Evolutionary conservation across 225 moss, liverwort and hornwort species (phyloP), one percentile per base, ranked within the genome.

Genomic region (Bryoerythrophyllum caledonicum): DNA sequence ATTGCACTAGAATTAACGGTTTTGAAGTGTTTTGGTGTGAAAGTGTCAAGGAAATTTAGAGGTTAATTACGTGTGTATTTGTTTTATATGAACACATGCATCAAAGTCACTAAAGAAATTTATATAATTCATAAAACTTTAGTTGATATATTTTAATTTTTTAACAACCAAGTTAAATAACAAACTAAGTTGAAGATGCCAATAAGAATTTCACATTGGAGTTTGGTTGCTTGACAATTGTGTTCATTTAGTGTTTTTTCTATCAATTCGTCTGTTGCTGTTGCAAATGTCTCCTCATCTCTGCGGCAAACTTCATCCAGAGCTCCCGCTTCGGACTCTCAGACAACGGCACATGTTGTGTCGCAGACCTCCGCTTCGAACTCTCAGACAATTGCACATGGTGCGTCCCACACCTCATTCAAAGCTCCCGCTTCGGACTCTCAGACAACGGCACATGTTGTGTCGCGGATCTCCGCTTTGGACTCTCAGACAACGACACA

Each of bases 301-400:
- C 81, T 44, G 81, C 44, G 63, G 10, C 80, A 2, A 80, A 81
- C 59, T 81, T 65, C 69, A 86, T 86, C 63, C 78, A 72, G 20
- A 86, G 80, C 64, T 86, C 86, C 60, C 83, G 81, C 78, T 73
- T 78, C 5, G 86, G 86, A 61, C 86, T 86, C 76, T 86, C 86
- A 4, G 81, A 83, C 37, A 86, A 19, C 54, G 86, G 86, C 7
- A 86, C 81, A 12, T 54, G 79, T 1, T 59, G 80, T 0, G 67
- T 19, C 28, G 5, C 32, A 32, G 5, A 32, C 32, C 32, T 32
- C 1, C 1, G 32, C 32, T 32, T 32, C 5, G 32, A 5, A 1
- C 32, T 32, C 5, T 32, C 32, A 32, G 32, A 32, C 32, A 32
- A 32, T 5, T 3, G 5, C 32, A 32, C 32, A 32, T 32, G 0